phyloP scores from a whole-genome alignment of 2,329 filamentous ascomycete species.

The Sphaceloma murrayae region DNA sequence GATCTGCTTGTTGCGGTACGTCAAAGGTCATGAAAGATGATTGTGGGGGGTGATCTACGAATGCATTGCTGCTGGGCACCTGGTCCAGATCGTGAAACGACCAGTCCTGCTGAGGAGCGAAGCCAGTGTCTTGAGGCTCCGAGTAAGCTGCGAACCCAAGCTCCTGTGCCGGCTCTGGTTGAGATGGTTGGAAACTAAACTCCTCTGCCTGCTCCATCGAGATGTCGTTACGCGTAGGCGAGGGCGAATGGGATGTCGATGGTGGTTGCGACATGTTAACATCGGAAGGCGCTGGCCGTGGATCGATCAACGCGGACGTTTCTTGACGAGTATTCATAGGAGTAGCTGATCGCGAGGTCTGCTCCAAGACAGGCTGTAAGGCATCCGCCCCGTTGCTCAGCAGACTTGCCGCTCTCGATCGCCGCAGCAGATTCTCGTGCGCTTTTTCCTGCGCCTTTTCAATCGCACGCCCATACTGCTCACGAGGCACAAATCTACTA shows the following conservation, averaged over 20 bases:
- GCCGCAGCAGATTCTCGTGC: slow-evolving; percentile 22
- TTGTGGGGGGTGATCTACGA: not conserved
- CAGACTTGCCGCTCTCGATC: slow-evolving; percentile 10
- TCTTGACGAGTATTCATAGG: too few relatives aligned
- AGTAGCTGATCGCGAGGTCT: too few relatives aligned
- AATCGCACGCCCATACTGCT: slow-evolving; percentile 29
- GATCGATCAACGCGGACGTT: too few relatives aligned
- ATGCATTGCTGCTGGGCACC: not conserved
- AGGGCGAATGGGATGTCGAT: too few relatives aligned
- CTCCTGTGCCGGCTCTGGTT: not conserved
- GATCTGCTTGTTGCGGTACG: not conserved
- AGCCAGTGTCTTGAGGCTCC: not conserved
- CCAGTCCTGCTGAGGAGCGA: not conserved
- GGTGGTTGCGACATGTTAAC: too few relatives aligned
- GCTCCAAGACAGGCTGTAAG: not conserved
- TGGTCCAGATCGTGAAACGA: not conserved
- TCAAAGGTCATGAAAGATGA: not conserved
- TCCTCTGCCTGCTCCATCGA: too few relatives aligned
- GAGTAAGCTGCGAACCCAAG: not conserved
- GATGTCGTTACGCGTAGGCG: too few relatives aligned
- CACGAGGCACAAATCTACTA: slow-evolving; percentile 30
- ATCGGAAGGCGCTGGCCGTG: too few relatives aligned
- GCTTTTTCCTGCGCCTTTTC: slow-evolving; percentile 27
- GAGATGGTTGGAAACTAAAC: not conserved
- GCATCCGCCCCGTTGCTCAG: not conserved